Base-by-base conservation (phyloP, 2,329 filamentous ascomycete species). In the Blastomyces silverae region DNA sequence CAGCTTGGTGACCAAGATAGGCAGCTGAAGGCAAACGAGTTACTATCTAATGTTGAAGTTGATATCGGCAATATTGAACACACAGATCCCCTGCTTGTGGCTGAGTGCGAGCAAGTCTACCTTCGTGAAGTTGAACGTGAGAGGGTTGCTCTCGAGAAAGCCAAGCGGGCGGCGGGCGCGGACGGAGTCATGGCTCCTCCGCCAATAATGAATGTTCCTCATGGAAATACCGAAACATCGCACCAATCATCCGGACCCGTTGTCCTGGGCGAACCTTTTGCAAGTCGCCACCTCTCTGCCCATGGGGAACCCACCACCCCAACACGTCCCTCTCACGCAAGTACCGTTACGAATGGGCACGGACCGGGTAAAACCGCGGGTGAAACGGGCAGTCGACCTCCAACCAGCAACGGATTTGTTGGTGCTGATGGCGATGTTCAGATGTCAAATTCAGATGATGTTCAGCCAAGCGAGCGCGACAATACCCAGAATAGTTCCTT, bases 21-120 rank as follows among this genome's bases (percentile, higher is more conserved):
- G 52, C 86, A 88, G 1, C 79, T 97, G 63, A 94, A 92, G 75
- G 92, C 91, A 0, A 96, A 95, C 66, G 94, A 99, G 78, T 86
- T 99, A 71, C 81, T 92, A 46, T 87, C 91, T 28, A 97, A 97
- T 72, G 93, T 97, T 2, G 92, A 97, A 74, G 93, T 97, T 44
- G 93, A 97, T 76, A 89, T 97, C 67, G 86, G 87, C 55, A 86
- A 85, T 58, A 87, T 97, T 64, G 88, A 91, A 72, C 81, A 82
- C 53, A 83, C 76, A 8, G 80, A 89, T 68, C 85, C 89, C 17
- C 81, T 80, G 13, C 80, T 89, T 44, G 81, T 89, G 52, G 77
- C 80, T 1, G 88, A 94, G 71, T 97, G 92, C 80, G 91, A 97
- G 69, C 88, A 85, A 58, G 84, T 97, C 2, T 92, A 94, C 75